Percentiles rank a stretch among this genome's conserved stretches.
Evolutionary conservation across 495 filamentous ascomycete genomes (phyloP).

Genomic region (Podospora pseudocomata): DNA sequence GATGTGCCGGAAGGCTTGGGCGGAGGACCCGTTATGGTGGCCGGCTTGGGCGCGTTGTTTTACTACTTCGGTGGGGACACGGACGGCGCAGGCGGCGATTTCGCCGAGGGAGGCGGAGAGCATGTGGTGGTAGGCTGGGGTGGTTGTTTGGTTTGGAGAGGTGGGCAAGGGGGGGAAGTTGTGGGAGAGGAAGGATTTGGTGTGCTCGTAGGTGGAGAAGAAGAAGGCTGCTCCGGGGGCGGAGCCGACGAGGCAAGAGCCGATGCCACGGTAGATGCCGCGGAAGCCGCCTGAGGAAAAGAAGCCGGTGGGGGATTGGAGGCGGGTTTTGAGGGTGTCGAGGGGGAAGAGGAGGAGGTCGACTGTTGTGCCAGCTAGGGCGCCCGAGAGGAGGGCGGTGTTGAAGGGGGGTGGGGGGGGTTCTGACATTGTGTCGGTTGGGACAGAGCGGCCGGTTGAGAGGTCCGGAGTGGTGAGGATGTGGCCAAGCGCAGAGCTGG

Average conservation of each 20-base stretch:
- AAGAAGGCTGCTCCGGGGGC: slow-evolving; percentile 97
- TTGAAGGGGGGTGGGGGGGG: slow-evolving; percentile 45
- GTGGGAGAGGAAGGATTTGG: slow-evolving; percentile 56
- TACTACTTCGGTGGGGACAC: slow-evolving; percentile 93
- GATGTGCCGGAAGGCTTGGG: slow-evolving; percentile 64
- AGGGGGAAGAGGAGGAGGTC: slow-evolving; percentile 88
- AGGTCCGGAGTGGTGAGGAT: not conserved
- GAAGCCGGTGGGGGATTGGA: slow-evolving; percentile 83
- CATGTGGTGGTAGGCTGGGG: slow-evolving; percentile 60
- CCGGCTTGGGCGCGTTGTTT: slow-evolving; percentile 94
- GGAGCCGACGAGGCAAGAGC: slow-evolving; percentile 75
- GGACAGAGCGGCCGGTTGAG: not conserved
- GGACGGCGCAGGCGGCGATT: slow-evolving; percentile 84
- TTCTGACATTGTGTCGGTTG: slow-evolving; percentile 4
- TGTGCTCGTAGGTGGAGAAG: slow-evolving; percentile 91
- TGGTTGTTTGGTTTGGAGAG: slow-evolving; percentile 9
- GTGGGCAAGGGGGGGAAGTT: not conserved
- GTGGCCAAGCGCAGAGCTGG: not conserved
- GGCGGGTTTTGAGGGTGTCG: slow-evolving; percentile 88
- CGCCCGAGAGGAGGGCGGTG: slow-evolving; percentile 64
- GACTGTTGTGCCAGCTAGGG: slow-evolving; percentile 80
- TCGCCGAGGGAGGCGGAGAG: slow-evolving; percentile 84
- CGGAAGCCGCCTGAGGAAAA: slow-evolving; percentile 69
- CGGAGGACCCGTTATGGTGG: slow-evolving; percentile 58
- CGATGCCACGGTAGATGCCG: slow-evolving; percentile 69